These are phyloP conservation scores for Prasinococcaceae sp. DNA, from an alignment of 139 green algal genomes.

Conservation along the genomic window DNA sequence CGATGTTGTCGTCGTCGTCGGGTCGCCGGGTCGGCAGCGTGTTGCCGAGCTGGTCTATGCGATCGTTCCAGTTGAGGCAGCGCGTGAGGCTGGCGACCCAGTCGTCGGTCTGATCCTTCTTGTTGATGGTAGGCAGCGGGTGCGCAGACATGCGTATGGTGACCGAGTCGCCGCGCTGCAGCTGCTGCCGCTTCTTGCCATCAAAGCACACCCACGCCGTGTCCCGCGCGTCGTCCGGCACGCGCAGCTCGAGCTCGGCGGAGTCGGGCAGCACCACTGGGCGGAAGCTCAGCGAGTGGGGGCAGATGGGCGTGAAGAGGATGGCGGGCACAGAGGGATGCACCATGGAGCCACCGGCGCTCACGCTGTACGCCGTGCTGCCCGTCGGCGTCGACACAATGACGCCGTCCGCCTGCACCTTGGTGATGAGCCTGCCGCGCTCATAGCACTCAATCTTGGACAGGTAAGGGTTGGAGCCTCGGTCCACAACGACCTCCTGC, in stretches of 20 bases:
- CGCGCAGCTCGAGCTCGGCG: slow-evolving; percentile 38
- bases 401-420: slow-evolving; percentile 71
- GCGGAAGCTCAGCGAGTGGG: slow-evolving; percentile 46
- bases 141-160: slow-evolving; percentile 74
- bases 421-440: slow-evolving; percentile 34
- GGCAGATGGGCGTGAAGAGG: slow-evolving; percentile 41
- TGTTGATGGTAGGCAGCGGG: slow-evolving; percentile 91
- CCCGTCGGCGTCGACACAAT: slow-evolving; percentile 89
- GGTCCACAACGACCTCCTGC: slow-evolving; percentile 38
- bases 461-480: slow-evolving; percentile 33
- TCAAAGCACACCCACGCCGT: slow-evolving; percentile 91
- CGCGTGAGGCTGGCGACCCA: slow-evolving; percentile 83
- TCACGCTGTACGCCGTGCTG: slow-evolving; percentile 85
- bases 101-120: slow-evolving; percentile 76
- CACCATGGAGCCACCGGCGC: slow-evolving; percentile 54
- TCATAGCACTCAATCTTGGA: slow-evolving; percentile 45
- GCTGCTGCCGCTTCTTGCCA: slow-evolving; percentile 64
- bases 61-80: slow-evolving; percentile 76
- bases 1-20: too few species aligned
- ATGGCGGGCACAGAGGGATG: slow-evolving; percentile 41
- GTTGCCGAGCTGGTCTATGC: slow-evolving; percentile 60
- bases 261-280: slow-evolving; percentile 94
- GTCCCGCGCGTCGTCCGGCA: slow-evolving; percentile 59
- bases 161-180: slow-evolving; percentile 64
- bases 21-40: too few species aligned